These are phyloP conservation scores for Mucor plumbeus DNA, from an alignment of 371 early-diverging fungal genomes.

Conservation along the genomic window DNA sequence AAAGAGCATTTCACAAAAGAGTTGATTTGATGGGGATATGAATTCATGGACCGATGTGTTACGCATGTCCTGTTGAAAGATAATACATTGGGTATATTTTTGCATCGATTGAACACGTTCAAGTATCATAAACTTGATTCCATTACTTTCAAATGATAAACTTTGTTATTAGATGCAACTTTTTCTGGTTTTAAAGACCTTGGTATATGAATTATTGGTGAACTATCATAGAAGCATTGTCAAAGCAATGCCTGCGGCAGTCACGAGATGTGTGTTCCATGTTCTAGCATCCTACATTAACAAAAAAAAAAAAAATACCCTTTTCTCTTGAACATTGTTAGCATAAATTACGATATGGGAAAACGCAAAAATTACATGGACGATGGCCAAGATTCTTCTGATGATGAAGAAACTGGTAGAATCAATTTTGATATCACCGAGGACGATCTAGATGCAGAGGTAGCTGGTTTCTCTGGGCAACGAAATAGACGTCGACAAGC, in stretches of 20 bases:
- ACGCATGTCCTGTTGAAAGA: not conserved
- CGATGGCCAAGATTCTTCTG: constrained; percentile 54
- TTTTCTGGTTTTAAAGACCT: not conserved
- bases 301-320: not conserved
- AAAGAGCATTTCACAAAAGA: not conserved
- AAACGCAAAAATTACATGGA: constrained; percentile 50
- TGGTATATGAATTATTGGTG: not conserved
- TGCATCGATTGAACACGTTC: not conserved
- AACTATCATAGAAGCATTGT: not conserved
- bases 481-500: constrained; percentile 18
- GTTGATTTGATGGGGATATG: not conserved
- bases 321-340: not conserved
- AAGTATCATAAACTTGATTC: not conserved
- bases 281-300: not conserved
- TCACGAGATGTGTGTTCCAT: too few species aligned
- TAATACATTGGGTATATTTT: not conserved
- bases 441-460: constrained; percentile 48
- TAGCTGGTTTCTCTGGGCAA: constrained; percentile 45
- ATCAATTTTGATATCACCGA: constrained; percentile 51
- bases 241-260: constrained; percentile 1
- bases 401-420: constrained; percentile 48
- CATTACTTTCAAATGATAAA: not conserved
- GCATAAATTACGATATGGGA: constrained; percentile 33
- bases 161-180: not conserved
- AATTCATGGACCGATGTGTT: constrained; percentile 7